A percentile compares a stretch with the other conserved stretches of the same genome.
Conservation (phyloP, 768 basidiomycete genomes). For the Basidioascus undulatus region DNA sequence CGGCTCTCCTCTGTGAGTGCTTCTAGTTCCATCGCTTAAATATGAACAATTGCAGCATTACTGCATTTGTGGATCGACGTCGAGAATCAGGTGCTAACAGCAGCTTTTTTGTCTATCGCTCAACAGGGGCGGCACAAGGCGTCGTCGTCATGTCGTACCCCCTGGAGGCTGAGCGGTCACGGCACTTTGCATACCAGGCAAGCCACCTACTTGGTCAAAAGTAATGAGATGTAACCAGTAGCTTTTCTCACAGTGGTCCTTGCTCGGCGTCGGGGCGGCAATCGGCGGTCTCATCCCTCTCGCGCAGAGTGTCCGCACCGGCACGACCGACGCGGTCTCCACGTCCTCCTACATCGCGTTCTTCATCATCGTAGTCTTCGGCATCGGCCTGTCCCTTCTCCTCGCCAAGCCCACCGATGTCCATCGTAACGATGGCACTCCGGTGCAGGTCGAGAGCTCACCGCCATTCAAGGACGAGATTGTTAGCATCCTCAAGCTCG, state of each 20-base stretch:
- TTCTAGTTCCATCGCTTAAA: no score
- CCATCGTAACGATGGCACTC: neutral
- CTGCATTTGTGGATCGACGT: no score
- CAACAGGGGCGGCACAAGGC: no score
- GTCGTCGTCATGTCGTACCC: neutral
- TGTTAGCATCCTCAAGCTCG: neutral
- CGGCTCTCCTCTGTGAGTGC: neutral
- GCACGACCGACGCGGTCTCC: neutral
- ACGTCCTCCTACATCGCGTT: neutral
- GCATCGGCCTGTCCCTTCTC: neutral
- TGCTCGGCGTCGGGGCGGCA: neutral
- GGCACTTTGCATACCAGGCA: neutral
- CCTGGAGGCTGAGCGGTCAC: neutral
- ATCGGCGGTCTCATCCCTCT: neutral
- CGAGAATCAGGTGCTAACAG: no score
- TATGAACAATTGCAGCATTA: no score
- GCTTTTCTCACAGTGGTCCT: neutral
- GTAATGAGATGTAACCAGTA: no score
- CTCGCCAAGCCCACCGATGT: neutral
- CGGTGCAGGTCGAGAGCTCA: neutral
- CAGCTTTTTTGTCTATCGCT: no score
- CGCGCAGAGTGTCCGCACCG: neutral
- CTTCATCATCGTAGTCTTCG: neutral
- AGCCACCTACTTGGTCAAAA: no score
- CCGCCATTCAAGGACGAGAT: neutral